Evolutionary conservation across 129 eudicot genomes (phyloP).

Genomic region (Pulicaria dysenterica): DNA sequence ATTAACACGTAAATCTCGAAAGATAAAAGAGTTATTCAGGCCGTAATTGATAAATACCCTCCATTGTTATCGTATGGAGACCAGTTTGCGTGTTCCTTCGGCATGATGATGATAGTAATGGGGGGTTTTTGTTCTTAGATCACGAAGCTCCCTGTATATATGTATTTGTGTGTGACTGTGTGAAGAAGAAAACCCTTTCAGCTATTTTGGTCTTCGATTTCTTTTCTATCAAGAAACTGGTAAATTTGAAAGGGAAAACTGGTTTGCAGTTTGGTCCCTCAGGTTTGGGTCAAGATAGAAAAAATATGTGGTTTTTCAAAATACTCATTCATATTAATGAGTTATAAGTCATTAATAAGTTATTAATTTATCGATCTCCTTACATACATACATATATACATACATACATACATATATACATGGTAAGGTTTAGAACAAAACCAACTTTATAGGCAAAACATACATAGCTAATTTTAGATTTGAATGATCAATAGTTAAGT

Average conservation of each 20-base stretch:
- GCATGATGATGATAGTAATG: conserved; percentile 22
- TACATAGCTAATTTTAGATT: no score
- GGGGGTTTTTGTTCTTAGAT: conserved; percentile 23
- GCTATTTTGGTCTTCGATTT: conserved; percentile 32
- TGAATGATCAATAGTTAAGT: no score
- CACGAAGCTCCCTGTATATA: conserved; percentile 17
- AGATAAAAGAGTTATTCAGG: not conserved
- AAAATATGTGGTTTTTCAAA: no score
- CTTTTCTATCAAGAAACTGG: conserved; percentile 40
- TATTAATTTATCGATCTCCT: no score
- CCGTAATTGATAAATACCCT: conserved; percentile 30
- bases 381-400: no score
- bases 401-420: no score
- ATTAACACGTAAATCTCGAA: not conserved
- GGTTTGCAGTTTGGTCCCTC: conserved; percentile 21
- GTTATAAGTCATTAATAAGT: no score
- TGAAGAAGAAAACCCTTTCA: conserved; percentile 20
- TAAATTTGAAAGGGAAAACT: conserved; percentile 6
- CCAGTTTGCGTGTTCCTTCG: conserved; percentile 50
- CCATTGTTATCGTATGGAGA: conserved; percentile 59
- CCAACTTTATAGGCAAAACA: no score
- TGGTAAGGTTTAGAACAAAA: no score
- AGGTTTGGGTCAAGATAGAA: not conserved
- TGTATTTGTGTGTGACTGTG: conserved; percentile 17
- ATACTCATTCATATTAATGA: no score